These are phyloP conservation scores for Daphne laureola DNA, from an alignment of 441 rosid species.

Conservation along the genomic window DNA sequence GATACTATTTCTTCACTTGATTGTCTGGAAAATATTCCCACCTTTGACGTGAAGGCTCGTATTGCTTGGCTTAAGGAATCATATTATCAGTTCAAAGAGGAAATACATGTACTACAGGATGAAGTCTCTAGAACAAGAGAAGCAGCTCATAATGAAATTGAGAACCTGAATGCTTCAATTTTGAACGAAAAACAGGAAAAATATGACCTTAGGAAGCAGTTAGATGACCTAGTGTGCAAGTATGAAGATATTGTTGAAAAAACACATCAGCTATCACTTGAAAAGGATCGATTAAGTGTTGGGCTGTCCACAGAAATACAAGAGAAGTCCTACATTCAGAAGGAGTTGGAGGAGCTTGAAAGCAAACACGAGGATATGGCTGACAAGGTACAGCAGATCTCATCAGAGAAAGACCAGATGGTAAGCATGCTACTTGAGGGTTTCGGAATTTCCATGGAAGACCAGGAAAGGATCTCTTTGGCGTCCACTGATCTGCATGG, in stretches of 20 bases:
- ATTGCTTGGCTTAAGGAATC: constrained; percentile 68
- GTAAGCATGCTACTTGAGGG: constrained; percentile 44
- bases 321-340: constrained; percentile 54
- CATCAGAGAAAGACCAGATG: constrained; percentile 54
- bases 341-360: constrained; percentile 37
- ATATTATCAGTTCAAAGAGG: constrained; percentile 39
- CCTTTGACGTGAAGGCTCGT: constrained; percentile 52
- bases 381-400: constrained; percentile 33
- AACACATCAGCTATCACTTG: constrained; percentile 2
- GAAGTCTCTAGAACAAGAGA: constrained; percentile 39
- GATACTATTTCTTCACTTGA: constrained; percentile 48
- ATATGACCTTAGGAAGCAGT: constrained; percentile 9
- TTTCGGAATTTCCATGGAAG: constrained; percentile 41
- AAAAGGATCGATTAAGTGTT: constrained; percentile 42
- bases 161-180: constrained; percentile 8
- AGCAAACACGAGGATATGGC: constrained; percentile 34
- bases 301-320: constrained; percentile 47
- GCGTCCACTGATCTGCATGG: constrained; percentile 30
- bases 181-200: constrained; percentile 13
- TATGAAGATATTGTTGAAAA: constrained; percentile 8
- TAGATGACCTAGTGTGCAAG: constrained; percentile 5
- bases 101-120: constrained; percentile 37
- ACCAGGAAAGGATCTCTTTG: constrained; percentile 25
- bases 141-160: constrained; percentile 36
- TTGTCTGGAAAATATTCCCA: constrained; percentile 47